Conservation (phyloP, 2,329 filamentous ascomycete species). For the Exophiala sideris region DNA sequence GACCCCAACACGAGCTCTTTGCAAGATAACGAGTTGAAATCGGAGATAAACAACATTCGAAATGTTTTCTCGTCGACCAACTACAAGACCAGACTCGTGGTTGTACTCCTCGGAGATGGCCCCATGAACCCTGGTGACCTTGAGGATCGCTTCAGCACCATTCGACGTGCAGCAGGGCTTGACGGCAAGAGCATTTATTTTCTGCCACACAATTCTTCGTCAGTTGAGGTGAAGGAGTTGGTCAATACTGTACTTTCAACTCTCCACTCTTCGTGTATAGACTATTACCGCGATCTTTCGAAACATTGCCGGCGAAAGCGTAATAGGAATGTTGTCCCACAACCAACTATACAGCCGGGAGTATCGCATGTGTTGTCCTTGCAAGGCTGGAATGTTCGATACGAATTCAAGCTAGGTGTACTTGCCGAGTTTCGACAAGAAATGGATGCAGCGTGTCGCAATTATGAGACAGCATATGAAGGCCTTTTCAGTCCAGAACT, state of each 20-base stretch:
- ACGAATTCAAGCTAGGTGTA: slow-evolving; percentile 88
- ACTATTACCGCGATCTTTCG: slow-evolving; percentile 93
- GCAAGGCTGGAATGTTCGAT: slow-evolving; percentile 87
- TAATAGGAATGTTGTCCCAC: slow-evolving; percentile 70
- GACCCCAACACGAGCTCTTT: slow-evolving; percentile 71
- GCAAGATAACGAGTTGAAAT: slow-evolving; percentile 84
- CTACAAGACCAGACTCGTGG: slow-evolving; percentile 73
- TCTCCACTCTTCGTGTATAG: slow-evolving; percentile 70
- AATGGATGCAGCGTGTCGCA: slow-evolving; percentile 79
- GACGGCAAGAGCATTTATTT: slow-evolving; percentile 86
- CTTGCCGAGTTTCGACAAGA: slow-evolving; percentile 93
- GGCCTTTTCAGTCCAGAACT: slow-evolving; percentile 76
- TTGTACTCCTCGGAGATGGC: slow-evolving; percentile 73
- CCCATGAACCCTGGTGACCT: slow-evolving; percentile 58
- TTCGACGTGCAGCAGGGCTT: slow-evolving; percentile 73
- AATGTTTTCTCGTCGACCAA: slow-evolving; percentile 56
- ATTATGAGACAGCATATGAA: slow-evolving; percentile 85
- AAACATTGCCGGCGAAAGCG: slow-evolving; percentile 88
- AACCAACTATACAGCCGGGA: slow-evolving; percentile 78
- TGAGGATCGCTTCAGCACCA: slow-evolving; percentile 73
- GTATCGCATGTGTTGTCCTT: slow-evolving; percentile 82
- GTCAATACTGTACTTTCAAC: slow-evolving; percentile 68
- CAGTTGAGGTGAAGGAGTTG: slow-evolving; percentile 68
- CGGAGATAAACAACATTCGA: slow-evolving; percentile 76
- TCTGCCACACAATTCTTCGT: slow-evolving; percentile 69